Conservation (phyloP, 140 eudicot genomes). For the Senecio squalidus region DNA sequence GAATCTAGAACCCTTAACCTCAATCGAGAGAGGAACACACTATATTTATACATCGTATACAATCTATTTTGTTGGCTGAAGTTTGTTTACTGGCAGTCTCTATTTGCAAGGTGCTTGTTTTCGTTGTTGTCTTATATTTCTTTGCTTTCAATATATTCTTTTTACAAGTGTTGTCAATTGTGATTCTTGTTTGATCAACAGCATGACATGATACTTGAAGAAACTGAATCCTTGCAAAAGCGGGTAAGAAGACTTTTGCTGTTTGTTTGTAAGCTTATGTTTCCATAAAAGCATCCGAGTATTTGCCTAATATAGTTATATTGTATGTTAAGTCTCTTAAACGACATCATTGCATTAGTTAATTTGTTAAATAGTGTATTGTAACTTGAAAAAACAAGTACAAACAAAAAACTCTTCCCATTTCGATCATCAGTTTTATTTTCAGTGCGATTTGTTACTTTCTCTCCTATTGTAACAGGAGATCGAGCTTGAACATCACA, state of each 20-base stretch:
- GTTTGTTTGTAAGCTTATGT: not conserved
- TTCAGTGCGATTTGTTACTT: not conserved
- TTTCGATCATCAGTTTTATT: not conserved
- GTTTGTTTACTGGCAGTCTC: too few species aligned
- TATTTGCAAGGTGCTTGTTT: not conserved
- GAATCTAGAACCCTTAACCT: too few species aligned
- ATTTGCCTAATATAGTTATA: not conserved
- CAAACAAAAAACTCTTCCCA: not conserved
- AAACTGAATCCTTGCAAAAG: constrained; percentile 54
- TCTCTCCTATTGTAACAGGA: constrained; percentile 31
- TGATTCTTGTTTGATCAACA: constrained; percentile 33
- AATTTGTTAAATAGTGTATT: too few species aligned
- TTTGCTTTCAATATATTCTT: not conserved
- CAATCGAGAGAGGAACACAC: too few species aligned
- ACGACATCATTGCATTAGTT: not conserved
- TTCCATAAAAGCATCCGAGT: not conserved
- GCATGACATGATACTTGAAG: constrained; percentile 78
- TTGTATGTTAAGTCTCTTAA: not conserved
- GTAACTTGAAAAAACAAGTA: too few species aligned
- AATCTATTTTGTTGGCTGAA: too few species aligned
- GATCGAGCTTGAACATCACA: constrained; percentile 65
- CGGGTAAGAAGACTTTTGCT: constrained; percentile 39
- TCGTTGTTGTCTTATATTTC: not conserved
- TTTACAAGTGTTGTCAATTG: not conserved
- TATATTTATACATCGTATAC: too few species aligned